Evolutionary conservation across 257 asterid genomes (phyloP).

Genomic region (Plantago ovata): DNA sequence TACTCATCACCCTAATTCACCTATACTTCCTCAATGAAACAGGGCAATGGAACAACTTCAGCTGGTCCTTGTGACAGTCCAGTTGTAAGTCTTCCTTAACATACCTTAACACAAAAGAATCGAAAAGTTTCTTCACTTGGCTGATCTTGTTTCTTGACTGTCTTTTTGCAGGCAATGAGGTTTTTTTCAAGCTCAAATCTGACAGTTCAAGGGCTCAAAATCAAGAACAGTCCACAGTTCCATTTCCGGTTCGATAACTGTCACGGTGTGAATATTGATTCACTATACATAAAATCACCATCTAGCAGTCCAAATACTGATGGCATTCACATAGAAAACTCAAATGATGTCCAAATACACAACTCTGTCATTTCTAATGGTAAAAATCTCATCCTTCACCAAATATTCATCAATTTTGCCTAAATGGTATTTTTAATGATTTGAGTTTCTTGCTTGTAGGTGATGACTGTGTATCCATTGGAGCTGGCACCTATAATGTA

Average conservation of each 20-base stretch:
- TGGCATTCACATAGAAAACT: constrained; percentile 82
- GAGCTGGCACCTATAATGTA: constrained; percentile 76
- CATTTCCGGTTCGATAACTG: constrained; percentile 77
- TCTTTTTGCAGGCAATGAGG: constrained; percentile 54
- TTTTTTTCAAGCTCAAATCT: constrained; percentile 72
- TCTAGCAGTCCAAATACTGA: constrained; percentile 83
- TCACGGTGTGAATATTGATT: constrained; percentile 47
- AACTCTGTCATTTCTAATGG: constrained; percentile 69
- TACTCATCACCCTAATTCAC: neutral
- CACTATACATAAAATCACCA: constrained; percentile 57
- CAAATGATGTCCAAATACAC: constrained; percentile 57
- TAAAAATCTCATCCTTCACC: constrained; percentile 13
- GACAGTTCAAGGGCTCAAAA: constrained; percentile 50
- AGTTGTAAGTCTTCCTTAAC: constrained; percentile 56
- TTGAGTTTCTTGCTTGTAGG: constrained; percentile 33
- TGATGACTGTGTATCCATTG: constrained; percentile 96
- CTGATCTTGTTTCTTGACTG: neutral
- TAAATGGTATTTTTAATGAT: constrained; percentile 13
- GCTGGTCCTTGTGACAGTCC: constrained; percentile 96
- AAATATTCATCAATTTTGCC: neutral
- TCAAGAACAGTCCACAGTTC: constrained; percentile 85
- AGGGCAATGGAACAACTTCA: constrained; percentile 67
- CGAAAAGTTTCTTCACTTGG: neutral
- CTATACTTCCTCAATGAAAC: constrained; percentile 27
- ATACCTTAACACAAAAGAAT: neutral